These are phyloP conservation scores for Iris pallida DNA, from an alignment of 116 monocot species.

Conservation along the genomic window DNA sequence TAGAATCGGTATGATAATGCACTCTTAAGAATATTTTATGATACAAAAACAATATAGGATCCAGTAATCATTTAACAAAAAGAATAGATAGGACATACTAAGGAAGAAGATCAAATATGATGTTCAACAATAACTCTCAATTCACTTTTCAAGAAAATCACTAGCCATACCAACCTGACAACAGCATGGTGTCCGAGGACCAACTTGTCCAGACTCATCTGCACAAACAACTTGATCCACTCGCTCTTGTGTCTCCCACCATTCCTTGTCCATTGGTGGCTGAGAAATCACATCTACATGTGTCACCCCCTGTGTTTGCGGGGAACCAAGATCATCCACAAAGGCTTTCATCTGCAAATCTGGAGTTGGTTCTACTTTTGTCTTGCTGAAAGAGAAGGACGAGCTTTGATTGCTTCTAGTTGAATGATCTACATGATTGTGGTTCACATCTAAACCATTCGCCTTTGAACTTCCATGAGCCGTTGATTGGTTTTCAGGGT, in stretches of 20 bases:
- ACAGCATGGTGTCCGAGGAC: slow-evolving; percentile 67
- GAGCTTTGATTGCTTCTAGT: slow-evolving; percentile 24
- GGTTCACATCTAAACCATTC: slow-evolving; percentile 24
- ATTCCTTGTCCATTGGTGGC: slow-evolving; percentile 51
- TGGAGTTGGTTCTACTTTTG: slow-evolving; percentile 32
- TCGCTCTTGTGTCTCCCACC: slow-evolving; percentile 88
- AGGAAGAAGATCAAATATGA: no score
- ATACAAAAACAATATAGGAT: no score
- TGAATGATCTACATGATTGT: slow-evolving; percentile 28
- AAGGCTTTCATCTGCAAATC: slow-evolving; percentile 80
- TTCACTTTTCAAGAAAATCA: neutral
- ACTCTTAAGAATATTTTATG: no score
- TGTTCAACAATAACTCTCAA: neutral
- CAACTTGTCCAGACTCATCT: slow-evolving; percentile 85
- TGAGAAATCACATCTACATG: slow-evolving; percentile 20
- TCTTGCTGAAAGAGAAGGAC: slow-evolving; percentile 33
- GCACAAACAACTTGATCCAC: slow-evolving; percentile 54
- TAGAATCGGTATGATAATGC: no score
- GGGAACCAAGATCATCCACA: slow-evolving; percentile 58
- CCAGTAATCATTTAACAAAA: neutral
- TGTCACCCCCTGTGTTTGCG: slow-evolving; percentile 20
- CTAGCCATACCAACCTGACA: slow-evolving; percentile 66
- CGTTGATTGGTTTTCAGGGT: slow-evolving; percentile 31
- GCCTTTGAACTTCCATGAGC: slow-evolving; percentile 33
- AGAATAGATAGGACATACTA: neutral